These are phyloP conservation scores for Dalbergia cochinchinensis DNA, from an alignment of 306 rosid species.

Conservation along the genomic window DNA sequence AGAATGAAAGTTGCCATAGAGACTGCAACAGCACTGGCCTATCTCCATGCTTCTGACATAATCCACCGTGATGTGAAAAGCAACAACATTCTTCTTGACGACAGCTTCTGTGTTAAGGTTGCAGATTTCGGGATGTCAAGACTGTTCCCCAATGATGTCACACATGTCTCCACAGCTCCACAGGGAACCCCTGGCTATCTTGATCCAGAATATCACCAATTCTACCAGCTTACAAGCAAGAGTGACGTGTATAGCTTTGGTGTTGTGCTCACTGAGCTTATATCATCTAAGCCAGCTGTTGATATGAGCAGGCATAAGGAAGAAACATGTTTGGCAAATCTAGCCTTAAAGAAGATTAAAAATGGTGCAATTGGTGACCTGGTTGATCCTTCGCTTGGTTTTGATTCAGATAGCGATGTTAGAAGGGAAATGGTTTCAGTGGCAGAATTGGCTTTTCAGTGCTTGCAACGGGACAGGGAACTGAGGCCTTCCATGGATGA, in stretches of 20 bases:
- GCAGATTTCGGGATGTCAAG: constrained; percentile 81
- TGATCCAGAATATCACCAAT: constrained; percentile 73
- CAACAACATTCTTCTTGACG: constrained; percentile 72
- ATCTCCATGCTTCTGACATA: constrained; percentile 75
- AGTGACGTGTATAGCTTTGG: constrained; percentile 88
- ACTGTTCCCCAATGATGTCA: constrained; percentile 62
- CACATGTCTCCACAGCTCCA: constrained; percentile 77
- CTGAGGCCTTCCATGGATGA: constrained; percentile 76
- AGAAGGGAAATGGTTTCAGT: constrained; percentile 52
- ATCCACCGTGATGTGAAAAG: constrained; percentile 81
- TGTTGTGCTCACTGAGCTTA: constrained; percentile 69
- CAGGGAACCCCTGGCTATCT: constrained; percentile 80
- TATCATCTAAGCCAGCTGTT: constrained; percentile 75
- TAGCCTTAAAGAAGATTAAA: constrained; percentile 67
- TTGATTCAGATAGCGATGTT: constrained; percentile 53
- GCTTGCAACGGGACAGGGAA: constrained; percentile 70
- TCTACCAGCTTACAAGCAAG: constrained; percentile 72
- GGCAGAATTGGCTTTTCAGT: constrained; percentile 71
- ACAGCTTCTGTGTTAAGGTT: constrained; percentile 62
- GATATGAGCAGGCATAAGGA: constrained; percentile 62
- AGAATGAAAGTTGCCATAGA: constrained; percentile 69
- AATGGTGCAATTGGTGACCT: constrained; percentile 55
- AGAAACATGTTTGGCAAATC: constrained; percentile 70
- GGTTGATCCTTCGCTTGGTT: constrained; percentile 63
- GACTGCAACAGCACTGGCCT: constrained; percentile 68